Percentiles rank a stretch among this genome's conserved stretches.
phyloP scores from a whole-genome alignment of 176 grass and related monocot genomes.

The Aegilops sharonensis region DNA sequence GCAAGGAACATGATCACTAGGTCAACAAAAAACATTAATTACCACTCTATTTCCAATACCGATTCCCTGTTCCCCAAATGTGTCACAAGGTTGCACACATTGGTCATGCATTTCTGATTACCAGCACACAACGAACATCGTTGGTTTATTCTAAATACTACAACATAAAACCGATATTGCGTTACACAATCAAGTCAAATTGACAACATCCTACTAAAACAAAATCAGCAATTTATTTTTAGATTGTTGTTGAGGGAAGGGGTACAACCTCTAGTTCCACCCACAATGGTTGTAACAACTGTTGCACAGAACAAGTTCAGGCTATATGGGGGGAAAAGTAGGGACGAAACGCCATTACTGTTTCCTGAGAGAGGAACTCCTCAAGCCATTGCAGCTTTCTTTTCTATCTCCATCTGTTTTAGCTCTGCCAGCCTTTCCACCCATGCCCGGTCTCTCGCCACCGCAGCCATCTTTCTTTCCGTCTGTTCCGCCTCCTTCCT shows the following conservation, averaged over 20 bases:
- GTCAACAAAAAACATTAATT: neutral
- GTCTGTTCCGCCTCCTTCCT: constrained; percentile 71
- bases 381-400: constrained; percentile 57
- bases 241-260: constrained; percentile 34
- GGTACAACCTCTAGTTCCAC: constrained; percentile 6
- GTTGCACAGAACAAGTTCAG: neutral
- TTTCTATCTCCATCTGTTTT: constrained; percentile 62
- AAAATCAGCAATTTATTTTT: neutral
- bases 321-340: neutral
- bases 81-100: neutral
- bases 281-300: constrained; percentile 12
- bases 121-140: constrained; percentile 20
- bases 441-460: constrained; percentile 90
- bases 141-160: constrained; percentile 32
- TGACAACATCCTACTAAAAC: neutral
- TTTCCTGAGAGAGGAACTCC: constrained; percentile 20
- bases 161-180: constrained; percentile 17
- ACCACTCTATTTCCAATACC: neutral
- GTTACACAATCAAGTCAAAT: neutral
- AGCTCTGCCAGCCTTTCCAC: constrained; percentile 72
- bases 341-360: constrained; percentile 26
- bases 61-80: neutral
- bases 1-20: neutral
- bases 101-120: neutral
- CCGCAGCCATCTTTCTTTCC: constrained; percentile 91